Conservation (phyloP, 306 rosid species). For the Pterocarpus santalinus region DNA sequence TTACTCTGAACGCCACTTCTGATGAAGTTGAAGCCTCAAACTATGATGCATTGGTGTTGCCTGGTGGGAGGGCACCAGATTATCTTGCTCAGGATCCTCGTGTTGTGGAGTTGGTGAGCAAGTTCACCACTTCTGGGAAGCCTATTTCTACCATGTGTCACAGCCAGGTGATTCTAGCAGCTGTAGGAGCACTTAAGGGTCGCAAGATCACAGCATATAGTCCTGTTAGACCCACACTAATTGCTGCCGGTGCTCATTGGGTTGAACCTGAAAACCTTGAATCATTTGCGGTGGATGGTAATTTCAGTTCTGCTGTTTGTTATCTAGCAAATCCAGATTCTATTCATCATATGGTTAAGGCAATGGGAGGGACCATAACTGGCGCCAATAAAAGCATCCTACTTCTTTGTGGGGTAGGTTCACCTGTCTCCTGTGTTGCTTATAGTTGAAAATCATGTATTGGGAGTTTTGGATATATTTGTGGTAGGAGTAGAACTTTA, state of each 20-base stretch:
- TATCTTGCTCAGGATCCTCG: slow-evolving; percentile 63
- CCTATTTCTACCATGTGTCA: slow-evolving; percentile 70
- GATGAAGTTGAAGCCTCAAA: slow-evolving; percentile 61
- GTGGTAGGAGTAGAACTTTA: too few species aligned
- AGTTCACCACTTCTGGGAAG: slow-evolving; percentile 54
- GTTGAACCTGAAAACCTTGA: slow-evolving; percentile 62
- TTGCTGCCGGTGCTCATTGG: slow-evolving; percentile 78
- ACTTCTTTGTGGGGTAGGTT: slow-evolving; percentile 77
- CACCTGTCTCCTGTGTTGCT: neutral
- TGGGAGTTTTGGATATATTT: neutral
- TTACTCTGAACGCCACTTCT: slow-evolving; percentile 64
- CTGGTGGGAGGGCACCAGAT: slow-evolving; percentile 83
- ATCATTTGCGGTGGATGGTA: slow-evolving; percentile 62
- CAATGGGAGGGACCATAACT: slow-evolving; percentile 68
- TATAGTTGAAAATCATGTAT: neutral
- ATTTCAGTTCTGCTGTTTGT: slow-evolving; percentile 57
- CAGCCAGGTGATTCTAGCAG: slow-evolving; percentile 74
- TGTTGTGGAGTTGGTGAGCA: slow-evolving; percentile 55
- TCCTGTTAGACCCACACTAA: slow-evolving; percentile 56
- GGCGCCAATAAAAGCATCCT: slow-evolving; percentile 64
- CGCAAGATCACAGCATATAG: slow-evolving; percentile 69
- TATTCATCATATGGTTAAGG: slow-evolving; percentile 64
- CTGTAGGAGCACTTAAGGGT: slow-evolving; percentile 60
- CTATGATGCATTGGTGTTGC: slow-evolving; percentile 71
- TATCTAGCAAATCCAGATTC: slow-evolving; percentile 61